Base-by-base conservation (phyloP, 495 filamentous ascomycete genomes). In the Penicillium crystallinum region DNA sequence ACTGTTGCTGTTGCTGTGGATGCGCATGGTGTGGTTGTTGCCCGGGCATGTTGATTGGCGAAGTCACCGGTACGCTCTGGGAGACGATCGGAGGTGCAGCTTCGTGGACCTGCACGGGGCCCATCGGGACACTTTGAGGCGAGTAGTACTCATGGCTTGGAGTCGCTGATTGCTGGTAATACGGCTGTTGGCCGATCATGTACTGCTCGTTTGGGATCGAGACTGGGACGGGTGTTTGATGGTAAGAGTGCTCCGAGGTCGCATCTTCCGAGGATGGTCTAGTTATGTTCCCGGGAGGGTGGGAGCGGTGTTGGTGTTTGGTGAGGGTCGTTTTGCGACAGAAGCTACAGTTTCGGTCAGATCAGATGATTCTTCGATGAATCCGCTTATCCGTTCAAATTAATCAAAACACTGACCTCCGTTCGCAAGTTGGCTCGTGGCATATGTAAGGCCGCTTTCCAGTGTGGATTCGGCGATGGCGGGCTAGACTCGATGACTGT, bases 321-420 rank as follows among this genome's bases (percentile, higher is more conserved):
- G 89, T 88, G 78, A 92, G 82, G 17, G 90, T 92, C 9, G 89
- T 91, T 63, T 92, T 91, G 35, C 90, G 81, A 73, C 88, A 91
- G 68, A 92, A 95, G 60, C 89, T 95, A 68, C 34, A 36, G 3
- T 48, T 35, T 51, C 18, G 23, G 27, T 2, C 9, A 22, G 44
- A 49, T 43, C 22, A 57, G 40, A 40, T 41, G 25, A 9, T 17
- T 15, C 9, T 21, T 11, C 23, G 21, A 42, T 2, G 18, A 3
- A 18, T 15, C 37, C n/a, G 15, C 30, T n/a, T n/a, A n/a, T n/a
- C n/a, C 19, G 23, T n/a, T n/a, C 21, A 49, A 7, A 18, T 21
- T n/a, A n/a, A n/a, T 6, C 23, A 15, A 15, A 41, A 9, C 42
- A 37, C 74, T 56, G 77, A 92, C 89, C 86, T 90, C 71, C 89